phyloP scores from a whole-genome alignment of 495 filamentous ascomycete species.

The Cercophora newfieldiana region DNA sequence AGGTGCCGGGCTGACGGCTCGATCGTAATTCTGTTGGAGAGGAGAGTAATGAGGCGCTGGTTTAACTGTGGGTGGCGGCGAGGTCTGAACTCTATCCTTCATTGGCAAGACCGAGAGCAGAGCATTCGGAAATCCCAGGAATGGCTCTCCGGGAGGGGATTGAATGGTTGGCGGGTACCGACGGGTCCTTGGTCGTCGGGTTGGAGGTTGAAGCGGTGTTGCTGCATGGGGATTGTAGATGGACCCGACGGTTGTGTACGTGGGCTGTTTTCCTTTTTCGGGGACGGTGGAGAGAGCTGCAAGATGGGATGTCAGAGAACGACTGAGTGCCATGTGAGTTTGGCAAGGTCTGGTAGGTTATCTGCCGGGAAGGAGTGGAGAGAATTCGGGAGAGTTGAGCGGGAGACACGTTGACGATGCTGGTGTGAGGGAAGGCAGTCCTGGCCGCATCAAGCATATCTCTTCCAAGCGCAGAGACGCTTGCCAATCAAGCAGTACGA shows the following conservation, averaged over 20 bases:
- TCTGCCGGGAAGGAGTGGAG: no score
- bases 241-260: constrained; percentile 50
- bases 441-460: no score
- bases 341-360: not conserved
- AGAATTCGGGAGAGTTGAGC: no score
- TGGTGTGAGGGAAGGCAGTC: no score
- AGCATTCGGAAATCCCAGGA: constrained; percentile 16
- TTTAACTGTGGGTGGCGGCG: constrained; percentile 22
- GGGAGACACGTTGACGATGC: no score
- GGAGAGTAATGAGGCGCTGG: constrained; percentile 41
- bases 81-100: constrained; percentile 14
- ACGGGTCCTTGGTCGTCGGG: constrained; percentile 43
- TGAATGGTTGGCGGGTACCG: constrained; percentile 26
- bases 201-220: constrained; percentile 44
- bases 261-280: constrained; percentile 23
- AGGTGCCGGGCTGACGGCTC: constrained; percentile 39
- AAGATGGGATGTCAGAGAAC: constrained; percentile 1
- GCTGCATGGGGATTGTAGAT: constrained; percentile 43
- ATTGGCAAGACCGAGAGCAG: constrained; percentile 30
- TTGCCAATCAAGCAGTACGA: no score
- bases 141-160: constrained; percentile 21
- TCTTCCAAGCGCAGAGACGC: no score
- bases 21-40: constrained; percentile 51
- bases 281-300: constrained; percentile 7
- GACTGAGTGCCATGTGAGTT: not conserved